phyloP scores from a whole-genome alignment of 75 land plant species.

The Sequoia sempervirens region DNA sequence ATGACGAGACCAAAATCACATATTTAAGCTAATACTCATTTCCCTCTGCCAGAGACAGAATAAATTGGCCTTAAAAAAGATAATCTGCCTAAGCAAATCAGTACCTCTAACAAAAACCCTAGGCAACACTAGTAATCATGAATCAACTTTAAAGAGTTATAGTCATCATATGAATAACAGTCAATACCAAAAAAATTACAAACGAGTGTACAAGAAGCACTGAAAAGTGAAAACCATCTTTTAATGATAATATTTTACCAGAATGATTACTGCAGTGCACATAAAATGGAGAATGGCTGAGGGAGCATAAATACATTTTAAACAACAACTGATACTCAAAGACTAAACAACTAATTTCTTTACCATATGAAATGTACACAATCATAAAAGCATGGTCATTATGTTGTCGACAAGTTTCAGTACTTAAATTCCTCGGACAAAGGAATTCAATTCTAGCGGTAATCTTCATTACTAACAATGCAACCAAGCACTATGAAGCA shows the following conservation, averaged over 20 bases:
- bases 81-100: not conserved
- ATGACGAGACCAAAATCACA: not conserved
- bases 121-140: not conserved
- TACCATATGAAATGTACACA: not conserved
- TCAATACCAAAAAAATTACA: not conserved
- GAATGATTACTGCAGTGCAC: too few relatives aligned
- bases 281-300: not conserved
- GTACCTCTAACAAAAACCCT: not conserved
- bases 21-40: too few relatives aligned
- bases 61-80: not conserved
- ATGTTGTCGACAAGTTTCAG: not conserved
- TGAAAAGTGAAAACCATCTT: too few relatives aligned
- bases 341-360: not conserved
- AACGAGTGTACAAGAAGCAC: too few relatives aligned
- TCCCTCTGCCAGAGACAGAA: too few relatives aligned
- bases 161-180: too few relatives aligned
- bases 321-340: not conserved
- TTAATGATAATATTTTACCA: too few relatives aligned
- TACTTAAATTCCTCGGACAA: not conserved
- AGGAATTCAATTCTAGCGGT: not conserved
- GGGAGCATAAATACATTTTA: not conserved
- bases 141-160: not conserved
- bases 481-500: not conserved
- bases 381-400: not conserved
- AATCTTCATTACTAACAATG: not conserved